Evolutionary conservation across 2,329 filamentous ascomycete species (phyloP).

Genomic region (Dactylellina cionopaga): DNA sequence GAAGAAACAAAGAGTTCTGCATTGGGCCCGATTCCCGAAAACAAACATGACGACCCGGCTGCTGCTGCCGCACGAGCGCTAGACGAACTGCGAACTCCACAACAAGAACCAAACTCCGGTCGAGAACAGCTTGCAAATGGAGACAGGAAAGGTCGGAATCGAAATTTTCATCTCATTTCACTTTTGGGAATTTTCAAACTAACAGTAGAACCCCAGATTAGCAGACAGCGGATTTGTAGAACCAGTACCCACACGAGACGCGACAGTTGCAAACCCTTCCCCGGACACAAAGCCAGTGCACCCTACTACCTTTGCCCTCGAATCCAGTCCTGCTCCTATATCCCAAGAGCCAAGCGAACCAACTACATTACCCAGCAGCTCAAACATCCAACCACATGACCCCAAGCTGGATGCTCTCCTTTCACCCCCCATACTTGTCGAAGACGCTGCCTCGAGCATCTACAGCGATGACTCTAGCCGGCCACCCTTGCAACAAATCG

Average conservation of each 20-base stretch:
- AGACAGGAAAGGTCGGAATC: constrained; percentile 47
- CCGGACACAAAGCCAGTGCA: constrained; percentile 13
- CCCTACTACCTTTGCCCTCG: constrained; percentile 9
- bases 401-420: constrained; percentile 17
- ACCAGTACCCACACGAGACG: constrained; percentile 31
- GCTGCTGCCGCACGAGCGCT: constrained; percentile 1
- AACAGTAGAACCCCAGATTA: constrained; percentile 15
- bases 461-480: constrained; percentile 42
- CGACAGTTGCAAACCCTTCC: constrained; percentile 12
- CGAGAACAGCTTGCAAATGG: constrained; percentile 26
- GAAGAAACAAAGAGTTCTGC: background rate
- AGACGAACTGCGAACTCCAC: background rate
- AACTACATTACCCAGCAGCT: background rate
- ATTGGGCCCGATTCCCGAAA: constrained; percentile 16
- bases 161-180: background rate
- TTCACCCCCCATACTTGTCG: background rate
- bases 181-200: constrained; percentile 2
- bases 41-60: constrained; percentile 21
- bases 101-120: constrained; percentile 19
- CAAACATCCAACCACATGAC: background rate
- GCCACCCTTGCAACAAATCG: constrained; percentile 25
- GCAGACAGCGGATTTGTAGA: constrained; percentile 46
- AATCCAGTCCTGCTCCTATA: constrained; percentile 15
- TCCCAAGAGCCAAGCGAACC: background rate
- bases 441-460: constrained; percentile 33